Conservation (phyloP, 495 filamentous ascomycete species). For the Penicillium riverlandense region DNA sequence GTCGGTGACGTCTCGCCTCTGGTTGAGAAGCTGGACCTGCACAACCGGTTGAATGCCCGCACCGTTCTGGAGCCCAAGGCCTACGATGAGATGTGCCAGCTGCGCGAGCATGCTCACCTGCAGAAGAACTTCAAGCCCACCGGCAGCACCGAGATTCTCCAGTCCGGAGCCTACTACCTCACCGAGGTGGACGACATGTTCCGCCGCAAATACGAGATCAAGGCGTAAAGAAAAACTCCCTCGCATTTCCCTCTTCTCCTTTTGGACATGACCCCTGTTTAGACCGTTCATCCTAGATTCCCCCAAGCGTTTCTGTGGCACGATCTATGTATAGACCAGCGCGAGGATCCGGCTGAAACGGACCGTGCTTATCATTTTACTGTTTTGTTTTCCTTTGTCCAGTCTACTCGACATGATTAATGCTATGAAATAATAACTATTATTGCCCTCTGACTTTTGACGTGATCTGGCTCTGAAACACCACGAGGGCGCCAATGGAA, state of each 20-base stretch:
- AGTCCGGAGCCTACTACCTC: conserved; percentile 80
- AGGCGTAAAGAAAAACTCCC: conserved; percentile 53
- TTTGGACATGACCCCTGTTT: conserved; percentile 27
- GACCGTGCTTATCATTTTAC: conserved; percentile 10
- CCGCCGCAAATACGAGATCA: conserved; percentile 79
- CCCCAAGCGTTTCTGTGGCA: conserved; percentile 24
- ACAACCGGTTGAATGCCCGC: conserved; percentile 64
- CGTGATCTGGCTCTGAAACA: too few relatives aligned
- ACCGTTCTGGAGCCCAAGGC: conserved; percentile 70
- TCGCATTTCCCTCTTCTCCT: conserved; percentile 16
- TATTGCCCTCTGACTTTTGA: too few relatives aligned
- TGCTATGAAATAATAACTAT: conserved; percentile 1
- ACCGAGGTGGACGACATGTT: conserved; percentile 91
- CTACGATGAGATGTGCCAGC: conserved; percentile 91
- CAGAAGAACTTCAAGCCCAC: conserved; percentile 80
- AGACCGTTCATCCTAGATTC: conserved; percentile 37
- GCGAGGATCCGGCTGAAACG: conserved; percentile 5
- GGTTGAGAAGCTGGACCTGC: conserved; percentile 70
- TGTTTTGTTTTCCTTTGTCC: not conserved
- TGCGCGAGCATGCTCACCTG: conserved; percentile 90
- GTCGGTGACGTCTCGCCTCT: conserved; percentile 71
- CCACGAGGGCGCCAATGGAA: too few relatives aligned
- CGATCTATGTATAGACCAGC: conserved; percentile 22
- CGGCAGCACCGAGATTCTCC: conserved; percentile 71
- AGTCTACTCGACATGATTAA: not conserved